phyloP scores from a whole-genome alignment of 495 filamentous ascomycete genomes.

The Melanomma pulvis-pyrius region DNA sequence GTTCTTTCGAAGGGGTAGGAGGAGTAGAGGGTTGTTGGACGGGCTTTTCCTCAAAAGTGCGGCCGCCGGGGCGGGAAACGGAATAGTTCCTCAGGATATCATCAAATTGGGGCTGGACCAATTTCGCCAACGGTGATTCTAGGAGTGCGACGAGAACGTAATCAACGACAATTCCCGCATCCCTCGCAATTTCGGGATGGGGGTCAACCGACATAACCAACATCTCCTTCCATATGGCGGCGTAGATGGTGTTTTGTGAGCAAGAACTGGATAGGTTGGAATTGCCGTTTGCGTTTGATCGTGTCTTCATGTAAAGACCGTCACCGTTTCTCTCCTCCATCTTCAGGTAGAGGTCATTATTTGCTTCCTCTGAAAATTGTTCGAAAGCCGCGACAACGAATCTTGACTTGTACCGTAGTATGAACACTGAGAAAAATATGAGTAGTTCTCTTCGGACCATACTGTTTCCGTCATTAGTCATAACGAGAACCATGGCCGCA shows the following conservation, averaged over 20 bases:
- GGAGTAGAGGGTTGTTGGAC: constrained; percentile 55
- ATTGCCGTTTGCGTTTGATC: neutral
- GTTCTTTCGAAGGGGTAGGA: constrained; percentile 58
- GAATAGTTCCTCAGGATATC: constrained; percentile 65
- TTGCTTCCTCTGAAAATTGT: constrained; percentile 79
- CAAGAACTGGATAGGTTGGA: constrained; percentile 46
- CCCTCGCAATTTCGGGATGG: constrained; percentile 87
- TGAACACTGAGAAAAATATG: constrained; percentile 91
- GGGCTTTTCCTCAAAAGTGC: constrained; percentile 7
- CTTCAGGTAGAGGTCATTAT: constrained; percentile 5
- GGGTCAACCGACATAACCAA: constrained; percentile 90
- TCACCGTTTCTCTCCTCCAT: constrained; percentile 28
- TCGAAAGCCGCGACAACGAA: constrained; percentile 92
- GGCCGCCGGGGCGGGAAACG: constrained; percentile 13
- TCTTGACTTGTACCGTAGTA: constrained; percentile 86
- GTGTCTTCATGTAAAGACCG: constrained; percentile 31
- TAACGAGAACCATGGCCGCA: constrained; percentile 78
- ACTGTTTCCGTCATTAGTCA: constrained; percentile 88
- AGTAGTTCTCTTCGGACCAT: constrained; percentile 91
- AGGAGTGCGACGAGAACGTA: constrained; percentile 76
- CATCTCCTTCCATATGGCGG: constrained; percentile 90
- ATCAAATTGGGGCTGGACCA: constrained; percentile 72
- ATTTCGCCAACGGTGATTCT: constrained; percentile 70
- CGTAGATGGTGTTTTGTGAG: constrained; percentile 85
- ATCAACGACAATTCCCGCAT: constrained; percentile 80